phyloP scores from a whole-genome alignment of 1,139 yeast genomes.

The Debaryomycetaceae sp. region DNA sequence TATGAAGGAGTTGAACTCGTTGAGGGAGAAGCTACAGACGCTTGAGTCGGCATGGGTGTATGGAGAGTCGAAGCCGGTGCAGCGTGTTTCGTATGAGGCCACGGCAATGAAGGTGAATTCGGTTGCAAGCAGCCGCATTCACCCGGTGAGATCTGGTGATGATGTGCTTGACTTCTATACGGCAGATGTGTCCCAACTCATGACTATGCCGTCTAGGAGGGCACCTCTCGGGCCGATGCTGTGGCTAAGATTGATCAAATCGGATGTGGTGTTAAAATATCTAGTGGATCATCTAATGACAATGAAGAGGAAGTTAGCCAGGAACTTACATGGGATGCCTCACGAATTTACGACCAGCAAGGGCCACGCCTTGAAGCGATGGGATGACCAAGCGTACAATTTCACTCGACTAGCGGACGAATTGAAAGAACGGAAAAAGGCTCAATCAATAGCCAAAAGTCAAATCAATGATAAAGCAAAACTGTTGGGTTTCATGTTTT shows the following conservation, averaged over 20 bases:
- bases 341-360: not conserved
- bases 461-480: constrained; percentile 20
- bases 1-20: constrained; percentile 6
- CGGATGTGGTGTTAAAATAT: constrained; percentile 18
- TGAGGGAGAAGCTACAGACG: constrained; percentile 10
- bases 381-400: constrained; percentile 1
- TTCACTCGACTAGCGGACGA: not conserved
- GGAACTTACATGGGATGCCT: no score
- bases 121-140: not conserved
- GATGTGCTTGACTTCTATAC: constrained; percentile 33
- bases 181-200: constrained; percentile 15
- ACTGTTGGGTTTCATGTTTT: constrained; percentile 28
- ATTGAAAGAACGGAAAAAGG: not conserved
- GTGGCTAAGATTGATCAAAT: constrained; percentile 30
- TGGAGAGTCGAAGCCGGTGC: not conserved
- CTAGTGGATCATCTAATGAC: constrained; percentile 6
- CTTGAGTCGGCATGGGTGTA: constrained; percentile 5
- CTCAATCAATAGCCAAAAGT: constrained; percentile 1
- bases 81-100: not conserved
- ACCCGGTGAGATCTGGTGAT: constrained; percentile 14
- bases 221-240: constrained; percentile 32
- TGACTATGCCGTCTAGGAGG: constrained; percentile 10
- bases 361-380: not conserved
- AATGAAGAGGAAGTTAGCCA: not conserved
- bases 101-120: no score